phyloP scores from a whole-genome alignment of 768 basidiomycete genomes.

The Punctularia strigosozonata region DNA sequence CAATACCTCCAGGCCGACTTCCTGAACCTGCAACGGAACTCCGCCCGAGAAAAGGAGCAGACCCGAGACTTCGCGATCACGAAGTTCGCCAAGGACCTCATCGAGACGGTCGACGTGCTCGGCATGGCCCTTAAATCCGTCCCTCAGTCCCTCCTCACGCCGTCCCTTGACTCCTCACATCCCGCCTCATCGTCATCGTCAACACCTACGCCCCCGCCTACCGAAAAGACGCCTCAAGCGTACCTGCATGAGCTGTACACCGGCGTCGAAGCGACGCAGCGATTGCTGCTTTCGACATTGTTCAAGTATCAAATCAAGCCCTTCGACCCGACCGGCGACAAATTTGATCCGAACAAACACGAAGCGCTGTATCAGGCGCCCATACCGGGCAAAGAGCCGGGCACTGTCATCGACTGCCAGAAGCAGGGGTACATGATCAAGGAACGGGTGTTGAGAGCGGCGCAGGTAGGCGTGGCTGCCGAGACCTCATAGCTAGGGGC shows the following conservation, averaged over 20 bases:
- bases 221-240: slow-evolving; percentile 41
- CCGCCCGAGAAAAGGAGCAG: slow-evolving; percentile 84
- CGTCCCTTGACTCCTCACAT: slow-evolving; percentile 19
- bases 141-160: slow-evolving; percentile 34
- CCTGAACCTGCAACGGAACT: slow-evolving; percentile 86
- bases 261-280: slow-evolving; percentile 89
- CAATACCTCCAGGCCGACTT: slow-evolving; percentile 93
- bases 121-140: slow-evolving; percentile 75
- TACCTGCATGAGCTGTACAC: slow-evolving; percentile 64
- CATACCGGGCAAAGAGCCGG: slow-evolving; percentile 79
- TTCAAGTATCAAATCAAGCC: slow-evolving; percentile 87
- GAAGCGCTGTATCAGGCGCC: slow-evolving; percentile 94
- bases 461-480: slow-evolving; percentile 93
- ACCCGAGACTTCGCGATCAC: slow-evolving; percentile 90
- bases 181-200: slow-evolving; percentile 7
- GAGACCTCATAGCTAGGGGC: slow-evolving; percentile 33
- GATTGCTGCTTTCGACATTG: slow-evolving; percentile 78
- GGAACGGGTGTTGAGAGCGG: slow-evolving; percentile 84
- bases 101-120: slow-evolving; percentile 87
- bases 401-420: slow-evolving; percentile 83
- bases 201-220: slow-evolving; percentile 8
- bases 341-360: slow-evolving; percentile 90
- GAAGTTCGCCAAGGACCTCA: slow-evolving; percentile 80
- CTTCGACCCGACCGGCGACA: slow-evolving; percentile 86
- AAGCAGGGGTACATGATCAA: slow-evolving; percentile 92